Evolutionary conservation across 192 early-diverging fungal genomes (phyloP).

Genomic region (Neocallimastix lanati): DNA sequence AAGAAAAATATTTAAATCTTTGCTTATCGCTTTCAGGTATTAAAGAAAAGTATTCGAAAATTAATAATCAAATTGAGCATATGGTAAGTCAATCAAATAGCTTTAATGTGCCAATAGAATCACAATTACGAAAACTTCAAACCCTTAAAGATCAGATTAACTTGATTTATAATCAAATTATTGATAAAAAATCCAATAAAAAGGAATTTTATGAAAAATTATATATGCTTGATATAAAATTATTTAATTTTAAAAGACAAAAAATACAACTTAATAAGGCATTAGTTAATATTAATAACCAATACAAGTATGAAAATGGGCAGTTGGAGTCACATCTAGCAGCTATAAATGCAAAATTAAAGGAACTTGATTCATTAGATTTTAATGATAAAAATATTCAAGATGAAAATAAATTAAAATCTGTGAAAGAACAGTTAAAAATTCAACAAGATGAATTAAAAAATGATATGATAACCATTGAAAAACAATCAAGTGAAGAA

Average conservation of each 20-base stretch:
- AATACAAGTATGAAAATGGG: neutral
- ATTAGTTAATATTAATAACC: neutral
- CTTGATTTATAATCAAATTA: neutral
- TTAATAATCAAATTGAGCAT: neutral
- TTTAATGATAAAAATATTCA: neutral
- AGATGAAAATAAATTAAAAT: neutral
- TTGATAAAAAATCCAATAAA: neutral
- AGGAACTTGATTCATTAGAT: neutral
- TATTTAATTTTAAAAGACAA: neutral
- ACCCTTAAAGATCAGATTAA: neutral
- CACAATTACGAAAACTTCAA: neutral
- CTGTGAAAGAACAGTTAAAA: neutral
- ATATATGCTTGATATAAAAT: neutral
- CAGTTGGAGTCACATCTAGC: neutral
- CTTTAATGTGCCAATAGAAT: neutral
- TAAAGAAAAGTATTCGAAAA: neutral
- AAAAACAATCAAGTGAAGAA: neutral
- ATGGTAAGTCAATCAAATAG: neutral
- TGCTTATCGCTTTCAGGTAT: neutral
- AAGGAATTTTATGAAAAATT: neutral
- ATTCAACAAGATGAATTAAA: neutral
- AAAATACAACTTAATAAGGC: neutral
- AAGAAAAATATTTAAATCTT: neutral
- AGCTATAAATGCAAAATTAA: neutral
- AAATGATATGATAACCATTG: neutral